A percentile compares a stretch with the other conserved stretches of the same genome.
phyloP scores from a whole-genome alignment of 768 basidiomycete genomes.

The Termitomyces sp. region DNA sequence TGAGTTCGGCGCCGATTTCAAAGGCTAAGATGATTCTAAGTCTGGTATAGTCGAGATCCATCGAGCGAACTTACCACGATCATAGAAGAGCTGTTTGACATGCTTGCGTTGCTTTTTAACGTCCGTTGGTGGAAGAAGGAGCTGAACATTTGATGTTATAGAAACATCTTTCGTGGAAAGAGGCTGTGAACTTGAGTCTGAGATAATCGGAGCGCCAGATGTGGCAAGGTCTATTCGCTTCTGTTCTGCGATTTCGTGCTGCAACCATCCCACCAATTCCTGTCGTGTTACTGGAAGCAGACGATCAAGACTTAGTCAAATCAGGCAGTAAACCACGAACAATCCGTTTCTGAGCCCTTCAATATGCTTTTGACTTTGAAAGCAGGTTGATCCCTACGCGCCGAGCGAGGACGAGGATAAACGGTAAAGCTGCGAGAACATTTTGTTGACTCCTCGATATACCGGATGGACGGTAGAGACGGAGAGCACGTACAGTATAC shows the following conservation, averaged over 20 bases:
- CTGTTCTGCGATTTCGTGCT: constrained; percentile 75
- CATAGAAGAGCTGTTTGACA: constrained; percentile 62
- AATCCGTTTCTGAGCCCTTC: constrained; percentile 70
- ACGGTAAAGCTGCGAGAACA: constrained; percentile 31
- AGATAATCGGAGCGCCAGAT: constrained; percentile 46
- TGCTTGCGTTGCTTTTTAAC: constrained; percentile 71
- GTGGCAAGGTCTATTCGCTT: constrained; percentile 66
- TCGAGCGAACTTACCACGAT: constrained; percentile 45
- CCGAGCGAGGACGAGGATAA: constrained; percentile 46
- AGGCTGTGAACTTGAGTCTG: constrained; percentile 31
- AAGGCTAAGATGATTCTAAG: constrained; percentile 41
- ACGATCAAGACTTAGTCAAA: constrained; percentile 3
- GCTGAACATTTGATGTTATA: constrained; percentile 46
- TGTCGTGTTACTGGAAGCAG: constrained; percentile 39
- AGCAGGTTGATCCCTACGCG: constrained; percentile 54
- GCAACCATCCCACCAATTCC: constrained; percentile 72
- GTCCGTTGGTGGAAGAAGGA: constrained; percentile 66
- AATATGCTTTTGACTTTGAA: constrained; percentile 85
- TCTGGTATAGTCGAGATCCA: background rate
- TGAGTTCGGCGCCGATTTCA: constrained; percentile 53
- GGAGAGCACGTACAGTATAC: constrained; percentile 61
- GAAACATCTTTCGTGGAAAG: constrained; percentile 33
- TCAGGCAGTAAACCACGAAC: constrained; percentile 31
- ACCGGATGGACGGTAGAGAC: background rate
- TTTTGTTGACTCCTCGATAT: background rate